Percentiles rank a stretch among this genome's conserved stretches.
phyloP scores from a whole-genome alignment of 805 yeast species.

The Metschnikowia arizonensis region DNA sequence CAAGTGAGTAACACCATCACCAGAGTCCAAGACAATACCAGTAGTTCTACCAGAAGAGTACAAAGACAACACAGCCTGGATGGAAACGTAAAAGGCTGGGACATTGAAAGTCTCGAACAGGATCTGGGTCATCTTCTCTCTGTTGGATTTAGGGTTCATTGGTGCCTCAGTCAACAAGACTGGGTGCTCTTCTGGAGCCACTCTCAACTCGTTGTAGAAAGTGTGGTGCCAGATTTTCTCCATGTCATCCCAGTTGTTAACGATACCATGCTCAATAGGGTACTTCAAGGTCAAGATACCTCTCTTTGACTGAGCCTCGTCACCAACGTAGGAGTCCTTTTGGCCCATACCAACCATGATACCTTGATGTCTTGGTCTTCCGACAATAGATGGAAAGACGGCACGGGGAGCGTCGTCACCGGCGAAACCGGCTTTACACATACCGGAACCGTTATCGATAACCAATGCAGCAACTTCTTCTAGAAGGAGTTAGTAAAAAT shows the following conservation, averaged over 20 bases:
- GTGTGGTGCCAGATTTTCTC: conserved; percentile 99
- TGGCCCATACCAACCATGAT: conserved; percentile 99
- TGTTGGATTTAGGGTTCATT: conserved; percentile 98
- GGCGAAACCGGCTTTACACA: conserved; percentile 99
- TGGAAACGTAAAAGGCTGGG: conserved; percentile 98
- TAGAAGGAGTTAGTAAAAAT: conserved; percentile 20
- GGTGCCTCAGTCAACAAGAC: conserved; percentile 99
- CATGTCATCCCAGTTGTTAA: conserved; percentile 99
- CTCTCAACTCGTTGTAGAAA: conserved; percentile 99
- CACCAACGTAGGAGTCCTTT: conserved; percentile 99
- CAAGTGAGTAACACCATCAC: conserved; percentile 99
- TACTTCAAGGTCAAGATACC: conserved; percentile 98
- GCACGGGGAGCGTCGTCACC: conserved; percentile 99
- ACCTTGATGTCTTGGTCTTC: conserved; percentile 99
- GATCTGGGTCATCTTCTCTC: conserved; percentile 99
- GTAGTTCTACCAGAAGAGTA: conserved; percentile 99
- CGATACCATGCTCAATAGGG: conserved; percentile 99
- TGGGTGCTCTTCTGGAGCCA: conserved; percentile 99
- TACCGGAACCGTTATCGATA: conserved; percentile 99
- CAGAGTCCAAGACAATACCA: conserved; percentile 98
- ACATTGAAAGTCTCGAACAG: conserved; percentile 99
- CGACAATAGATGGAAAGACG: conserved; percentile 99
- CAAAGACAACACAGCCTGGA: conserved; percentile 96
- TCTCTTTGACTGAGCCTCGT: conserved; percentile 99
- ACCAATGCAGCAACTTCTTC: conserved; percentile 62